These are phyloP conservation scores for Wickerhamomyces chambardii DNA, from an alignment of 805 yeast species.

Conservation along the genomic window DNA sequence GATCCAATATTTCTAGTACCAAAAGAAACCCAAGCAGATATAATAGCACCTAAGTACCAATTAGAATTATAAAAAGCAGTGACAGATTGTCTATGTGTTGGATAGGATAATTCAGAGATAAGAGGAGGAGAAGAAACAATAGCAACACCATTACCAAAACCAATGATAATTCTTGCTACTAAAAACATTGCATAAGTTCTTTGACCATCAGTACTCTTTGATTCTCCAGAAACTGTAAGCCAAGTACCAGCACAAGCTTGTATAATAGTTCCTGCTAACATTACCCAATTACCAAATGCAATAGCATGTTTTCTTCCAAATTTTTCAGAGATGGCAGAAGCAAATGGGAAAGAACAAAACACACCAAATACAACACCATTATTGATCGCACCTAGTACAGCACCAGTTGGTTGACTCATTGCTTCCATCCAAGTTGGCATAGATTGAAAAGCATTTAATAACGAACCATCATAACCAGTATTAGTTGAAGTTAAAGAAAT, in stretches of 20 bases:
- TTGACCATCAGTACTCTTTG: background rate
- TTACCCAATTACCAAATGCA: constrained; percentile 13
- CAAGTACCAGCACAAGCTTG: constrained; percentile 22
- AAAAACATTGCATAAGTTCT: constrained; percentile 7
- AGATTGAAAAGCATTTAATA: constrained; percentile 43
- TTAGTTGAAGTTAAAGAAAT: constrained; percentile 38
- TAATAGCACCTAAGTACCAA: constrained; percentile 46
- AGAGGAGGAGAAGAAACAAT: constrained; percentile 37
- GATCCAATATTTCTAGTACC: constrained; percentile 26
- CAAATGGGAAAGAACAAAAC: constrained; percentile 20
- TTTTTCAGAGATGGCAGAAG: constrained; percentile 23
- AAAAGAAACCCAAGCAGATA: constrained; percentile 42
- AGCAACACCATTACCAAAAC: constrained; percentile 34
- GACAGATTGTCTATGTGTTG: constrained; percentile 30
- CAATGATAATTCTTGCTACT: constrained; percentile 33
- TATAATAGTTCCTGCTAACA: constrained; percentile 17
- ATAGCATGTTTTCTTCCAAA: constrained; percentile 30
- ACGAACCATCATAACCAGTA: constrained; percentile 38
- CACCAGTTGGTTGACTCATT: constrained; percentile 30
- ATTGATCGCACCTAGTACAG: constrained; percentile 29
- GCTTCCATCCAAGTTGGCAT: constrained; percentile 29
- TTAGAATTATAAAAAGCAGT: constrained; percentile 40
- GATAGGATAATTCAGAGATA: constrained; percentile 41
- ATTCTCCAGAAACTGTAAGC: constrained; percentile 2
- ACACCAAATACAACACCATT: constrained; percentile 35